Conservation (phyloP, 2,329 filamentous ascomycete species). For the Colletotrichum costaricense region DNA sequence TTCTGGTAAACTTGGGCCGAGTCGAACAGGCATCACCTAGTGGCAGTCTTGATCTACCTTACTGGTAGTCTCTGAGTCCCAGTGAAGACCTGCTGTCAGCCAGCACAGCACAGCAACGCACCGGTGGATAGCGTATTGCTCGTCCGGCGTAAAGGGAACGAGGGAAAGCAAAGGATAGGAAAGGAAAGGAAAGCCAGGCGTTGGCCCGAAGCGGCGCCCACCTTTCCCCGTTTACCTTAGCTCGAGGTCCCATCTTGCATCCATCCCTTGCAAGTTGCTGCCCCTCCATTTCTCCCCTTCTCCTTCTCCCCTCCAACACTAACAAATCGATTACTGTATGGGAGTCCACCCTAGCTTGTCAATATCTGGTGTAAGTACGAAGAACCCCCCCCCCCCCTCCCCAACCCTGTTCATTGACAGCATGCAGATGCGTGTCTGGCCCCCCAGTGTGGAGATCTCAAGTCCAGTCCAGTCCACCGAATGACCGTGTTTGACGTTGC, state of each 20-base stretch:
- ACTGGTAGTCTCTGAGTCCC: no score
- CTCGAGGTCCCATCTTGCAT: not conserved
- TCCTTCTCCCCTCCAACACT: not conserved
- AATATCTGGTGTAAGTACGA: no score
- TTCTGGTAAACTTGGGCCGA: constrained; percentile 22
- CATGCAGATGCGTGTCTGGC: constrained; percentile 20
- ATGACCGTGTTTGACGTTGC: constrained; percentile 17
- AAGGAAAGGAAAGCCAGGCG: constrained; percentile 11
- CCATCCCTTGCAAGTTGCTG: constrained; percentile 16
- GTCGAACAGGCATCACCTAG: constrained; percentile 20
- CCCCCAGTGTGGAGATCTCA: constrained; percentile 11
- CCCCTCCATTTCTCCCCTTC: not conserved
- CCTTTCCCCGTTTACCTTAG: not conserved
- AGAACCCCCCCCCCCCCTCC: no score
- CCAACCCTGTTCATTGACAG: not conserved
- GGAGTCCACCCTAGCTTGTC: no score
- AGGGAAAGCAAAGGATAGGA: not conserved
- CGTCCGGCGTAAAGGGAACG: not conserved
- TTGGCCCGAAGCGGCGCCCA: constrained; percentile 26
- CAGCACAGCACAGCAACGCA: not conserved
- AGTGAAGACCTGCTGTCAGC: not conserved
- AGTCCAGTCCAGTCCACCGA: constrained; percentile 4
- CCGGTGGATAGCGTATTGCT: not conserved
- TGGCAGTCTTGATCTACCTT: not conserved
- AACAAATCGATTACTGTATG: not conserved